These are phyloP conservation scores for Quillaja saponaria DNA, from an alignment of 306 rosid genomes.

Conservation along the genomic window DNA sequence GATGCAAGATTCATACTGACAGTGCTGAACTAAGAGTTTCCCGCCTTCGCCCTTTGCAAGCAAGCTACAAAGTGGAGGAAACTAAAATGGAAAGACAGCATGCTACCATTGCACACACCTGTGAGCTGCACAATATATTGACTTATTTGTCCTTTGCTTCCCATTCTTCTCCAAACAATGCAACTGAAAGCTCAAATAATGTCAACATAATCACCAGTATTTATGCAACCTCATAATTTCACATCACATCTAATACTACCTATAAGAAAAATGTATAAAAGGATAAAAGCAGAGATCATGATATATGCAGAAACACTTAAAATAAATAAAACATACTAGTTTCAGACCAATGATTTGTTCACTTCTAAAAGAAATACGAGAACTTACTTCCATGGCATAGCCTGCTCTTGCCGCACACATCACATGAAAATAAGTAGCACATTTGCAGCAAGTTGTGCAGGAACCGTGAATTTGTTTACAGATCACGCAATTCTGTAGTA, in stretches of 20 bases:
- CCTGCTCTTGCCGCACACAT: slow-evolving; percentile 93
- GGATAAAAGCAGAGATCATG: slow-evolving; percentile 21
- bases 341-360: slow-evolving; percentile 12
- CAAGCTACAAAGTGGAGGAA: background rate
- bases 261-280: background rate
- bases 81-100: slow-evolving; percentile 12
- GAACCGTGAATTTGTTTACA: slow-evolving; percentile 94
- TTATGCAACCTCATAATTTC: slow-evolving; percentile 17
- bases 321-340: background rate
- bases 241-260: slow-evolving; percentile 18
- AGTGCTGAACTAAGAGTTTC: background rate
- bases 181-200: slow-evolving; percentile 56
- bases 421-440: slow-evolving; percentile 82
- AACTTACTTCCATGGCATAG: slow-evolving; percentile 90
- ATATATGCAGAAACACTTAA: slow-evolving; percentile 12
- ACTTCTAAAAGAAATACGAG: slow-evolving; percentile 23
- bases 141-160: slow-evolving; percentile 56
- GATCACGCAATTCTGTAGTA: slow-evolving; percentile 74
- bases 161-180: slow-evolving; percentile 82
- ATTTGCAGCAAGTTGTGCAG: slow-evolving; percentile 86
- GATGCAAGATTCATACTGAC: background rate
- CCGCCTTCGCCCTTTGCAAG: background rate
- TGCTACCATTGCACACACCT: slow-evolving; percentile 53
- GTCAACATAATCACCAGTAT: slow-evolving; percentile 36
- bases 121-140: slow-evolving; percentile 81